Conservation (phyloP, 164 flowering plant genomes). For the Pachysandra terminalis region DNA sequence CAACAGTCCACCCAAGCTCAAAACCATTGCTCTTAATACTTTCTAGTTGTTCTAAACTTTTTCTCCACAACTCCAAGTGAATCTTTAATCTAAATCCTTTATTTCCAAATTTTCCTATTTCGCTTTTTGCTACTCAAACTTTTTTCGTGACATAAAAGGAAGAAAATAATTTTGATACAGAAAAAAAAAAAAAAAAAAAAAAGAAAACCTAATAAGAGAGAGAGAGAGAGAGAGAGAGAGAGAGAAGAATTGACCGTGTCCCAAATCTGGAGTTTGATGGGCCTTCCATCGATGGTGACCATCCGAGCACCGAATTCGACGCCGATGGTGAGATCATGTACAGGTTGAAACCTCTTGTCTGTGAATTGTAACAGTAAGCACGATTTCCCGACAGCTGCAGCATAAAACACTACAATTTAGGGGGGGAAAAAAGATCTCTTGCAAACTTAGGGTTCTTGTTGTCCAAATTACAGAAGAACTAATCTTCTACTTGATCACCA, state of each 20-base stretch:
- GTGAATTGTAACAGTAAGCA: conserved; percentile 68
- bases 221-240: background rate
- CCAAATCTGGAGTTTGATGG: conserved; percentile 70
- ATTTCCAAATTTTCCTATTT: too few relatives aligned
- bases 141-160: too few relatives aligned
- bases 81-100: too few relatives aligned
- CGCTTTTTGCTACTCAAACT: too few relatives aligned
- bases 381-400: conserved; percentile 66
- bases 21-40: too few relatives aligned
- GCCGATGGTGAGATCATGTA: conserved; percentile 70
- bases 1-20: too few relatives aligned
- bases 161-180: background rate
- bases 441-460: conserved; percentile 7
- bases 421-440: background rate
- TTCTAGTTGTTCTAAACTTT: too few relatives aligned
- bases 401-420: background rate
- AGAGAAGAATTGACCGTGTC: conserved; percentile 37
- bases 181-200: background rate
- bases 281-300: conserved; percentile 56
- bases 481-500: background rate
- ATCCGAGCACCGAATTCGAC: conserved; percentile 75
- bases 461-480: background rate
- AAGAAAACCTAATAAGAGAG: background rate
- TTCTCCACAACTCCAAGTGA: too few relatives aligned
- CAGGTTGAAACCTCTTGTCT: conserved; percentile 75